Conservation (phyloP, 106 monocot species). For the Acorus gramineus region DNA sequence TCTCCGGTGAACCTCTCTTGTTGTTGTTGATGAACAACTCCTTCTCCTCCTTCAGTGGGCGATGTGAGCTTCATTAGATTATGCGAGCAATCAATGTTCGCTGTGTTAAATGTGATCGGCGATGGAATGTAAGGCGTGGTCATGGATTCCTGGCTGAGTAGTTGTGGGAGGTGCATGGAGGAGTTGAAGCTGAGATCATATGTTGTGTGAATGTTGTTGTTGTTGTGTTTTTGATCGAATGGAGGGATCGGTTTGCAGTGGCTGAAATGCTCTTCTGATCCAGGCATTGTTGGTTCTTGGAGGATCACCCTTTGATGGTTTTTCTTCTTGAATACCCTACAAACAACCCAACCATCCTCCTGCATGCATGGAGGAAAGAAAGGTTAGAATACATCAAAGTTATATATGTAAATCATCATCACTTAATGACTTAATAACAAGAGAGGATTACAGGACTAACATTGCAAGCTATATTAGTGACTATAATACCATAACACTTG, state of each 20-base stretch:
- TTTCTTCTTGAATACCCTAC: slow-evolving; percentile 65
- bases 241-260: background rate
- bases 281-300: slow-evolving; percentile 4
- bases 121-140: slow-evolving; percentile 9
- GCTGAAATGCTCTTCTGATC: slow-evolving; percentile 24
- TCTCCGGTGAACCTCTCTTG: slow-evolving; percentile 29
- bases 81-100: slow-evolving; percentile 57
- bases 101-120: slow-evolving; percentile 22
- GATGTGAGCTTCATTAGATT: slow-evolving; percentile 58
- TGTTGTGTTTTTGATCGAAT: slow-evolving; percentile 10
- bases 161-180: slow-evolving; percentile 76
- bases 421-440: background rate
- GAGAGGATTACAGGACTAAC: background rate
- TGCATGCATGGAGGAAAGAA: slow-evolving; percentile 4
- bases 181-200: slow-evolving; percentile 37
- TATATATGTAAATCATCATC: no score
- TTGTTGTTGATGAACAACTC: background rate
- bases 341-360: slow-evolving; percentile 73
- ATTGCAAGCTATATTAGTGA: background rate
- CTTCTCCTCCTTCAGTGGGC: background rate
- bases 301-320: slow-evolving; percentile 27
- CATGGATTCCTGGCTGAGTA: slow-evolving; percentile 49
- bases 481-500: no score
- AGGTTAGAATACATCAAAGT: no score
- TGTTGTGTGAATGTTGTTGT: slow-evolving; percentile 17